Evolutionary conservation across 768 basidiomycete genomes (phyloP), one percentile per base, ranked within the genome.

Genomic region (Hygrocybe punicea): DNA sequence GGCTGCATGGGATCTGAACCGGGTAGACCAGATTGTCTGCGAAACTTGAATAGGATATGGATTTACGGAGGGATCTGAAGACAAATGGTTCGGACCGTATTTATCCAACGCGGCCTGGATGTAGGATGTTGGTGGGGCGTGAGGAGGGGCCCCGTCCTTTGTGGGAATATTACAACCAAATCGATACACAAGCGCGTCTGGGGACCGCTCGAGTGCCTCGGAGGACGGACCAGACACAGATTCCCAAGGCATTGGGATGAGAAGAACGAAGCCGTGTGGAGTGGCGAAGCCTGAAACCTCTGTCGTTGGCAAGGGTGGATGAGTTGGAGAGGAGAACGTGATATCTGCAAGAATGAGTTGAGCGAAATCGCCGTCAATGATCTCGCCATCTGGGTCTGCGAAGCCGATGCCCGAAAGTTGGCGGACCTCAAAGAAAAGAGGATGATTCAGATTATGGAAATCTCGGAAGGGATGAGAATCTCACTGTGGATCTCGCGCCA

Each of bases 311-410:
- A 62, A 36, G 10, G 60, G 48, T 11, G 69, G 66, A 7, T 65
- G 65, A 9, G 68, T 63, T 25, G 62, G 59, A 6, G 67, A 17
- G 21, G 48, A 60, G 58, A 81, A 72, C 0, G 65, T 69, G 45
- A 83, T 70, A 60, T 82, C 82, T 1, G 79, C 82, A 55, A 82
- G 64, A 24, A 77, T 64, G 68, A 81, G 71, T 48, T 80, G 77
- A 1, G 67, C 51, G 8, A 78, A 59, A 16, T 58, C 65, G 66
- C 55, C 2, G 61, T 69, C 67, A 19, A 63, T 58, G 9, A 53
- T 25, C 3, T 62, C 60, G 23, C 68, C 68, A 35, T 73, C 64
- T 2, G 81, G 81, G 60, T 83, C 78, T 1, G 62, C 58, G 64
- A 81, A 82, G 14, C 66, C 65, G 46, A 83, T 73, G 1, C 75